Evolutionary conservation across 371 early-diverging fungal species (phyloP), one percentile per base, ranked within the genome.

Genomic region (Lichtheimia ramosa): DNA sequence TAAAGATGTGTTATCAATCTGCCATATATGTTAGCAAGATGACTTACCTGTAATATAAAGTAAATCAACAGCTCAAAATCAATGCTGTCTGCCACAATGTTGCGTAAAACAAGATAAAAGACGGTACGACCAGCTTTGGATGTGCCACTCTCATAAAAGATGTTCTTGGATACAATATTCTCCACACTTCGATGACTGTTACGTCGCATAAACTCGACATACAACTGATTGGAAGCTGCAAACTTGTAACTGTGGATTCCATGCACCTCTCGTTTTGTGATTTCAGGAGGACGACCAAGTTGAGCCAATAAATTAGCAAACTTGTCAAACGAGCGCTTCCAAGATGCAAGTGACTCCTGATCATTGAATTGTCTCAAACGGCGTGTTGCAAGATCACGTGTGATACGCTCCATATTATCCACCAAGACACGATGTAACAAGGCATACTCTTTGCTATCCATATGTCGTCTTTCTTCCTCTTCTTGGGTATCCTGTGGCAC

Each of bases 1-100:
- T 1, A 46, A 16, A 15, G 2, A 41, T 40, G 28, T 5, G 21
- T 23, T 21, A 14, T 39, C 15, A 15, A 13, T 52, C 15, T 51
- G 21, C 14, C 1, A 20, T 15, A 40, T 40, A 24, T 14, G 58
- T 10, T 16, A 48, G 46, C 39, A 34, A 77, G 76, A 54, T 88
- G 85, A 60, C 15, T 40, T 76, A 83, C 88, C 64, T 89, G 87
- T 59, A 92, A 72, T 41, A 90, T 71, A 56, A 87, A 85, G 61
- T 86, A 82, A 61, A 89, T 84, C 39, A 94, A 70, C 13, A 91
- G 64, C 34, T 95, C 93, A 73, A 95, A 89, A 74, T 96, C 94
- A 43, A 90, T 78, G 40, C 78, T 79, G 34, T 93, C 90, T 48
- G 88, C 75, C 56, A 83, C 76, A 27, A 96, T 65, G 39, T 92